phyloP scores from a whole-genome alignment of 805 yeast genomes.

The Phaffomyces thermotolerans region DNA sequence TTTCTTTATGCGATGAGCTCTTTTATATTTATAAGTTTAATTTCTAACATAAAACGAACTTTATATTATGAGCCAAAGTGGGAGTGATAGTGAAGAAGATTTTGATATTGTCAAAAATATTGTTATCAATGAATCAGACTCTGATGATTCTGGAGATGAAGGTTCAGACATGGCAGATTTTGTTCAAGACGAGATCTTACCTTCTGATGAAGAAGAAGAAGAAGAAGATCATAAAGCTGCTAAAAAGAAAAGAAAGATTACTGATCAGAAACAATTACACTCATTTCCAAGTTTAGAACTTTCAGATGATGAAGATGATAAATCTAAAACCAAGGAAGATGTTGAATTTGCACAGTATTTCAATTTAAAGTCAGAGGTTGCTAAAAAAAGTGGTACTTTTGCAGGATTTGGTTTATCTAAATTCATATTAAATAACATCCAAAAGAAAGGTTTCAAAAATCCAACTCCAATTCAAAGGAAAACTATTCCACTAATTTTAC shows the following conservation, averaged over 20 bases:
- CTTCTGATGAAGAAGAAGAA: constrained; percentile 40
- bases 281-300: constrained; percentile 46
- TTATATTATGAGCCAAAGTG: constrained; percentile 5
- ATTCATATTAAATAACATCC: constrained; percentile 57
- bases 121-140: constrained; percentile 38
- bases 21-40: not conserved
- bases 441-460: constrained; percentile 80
- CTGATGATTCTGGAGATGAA: constrained; percentile 28
- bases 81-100: constrained; percentile 35
- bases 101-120: constrained; percentile 59
- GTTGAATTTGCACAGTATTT: constrained; percentile 42
- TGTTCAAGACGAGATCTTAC: constrained; percentile 48
- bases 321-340: constrained; percentile 30
- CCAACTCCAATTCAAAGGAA: constrained; percentile 98
- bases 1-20: constrained; percentile 4
- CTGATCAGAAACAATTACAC: constrained; percentile 6
- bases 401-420: constrained; percentile 86
- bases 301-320: constrained; percentile 41
- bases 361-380: constrained; percentile 38
- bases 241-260: constrained; percentile 21
- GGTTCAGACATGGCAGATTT: constrained; percentile 24
- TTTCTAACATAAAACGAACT: too few relatives aligned
- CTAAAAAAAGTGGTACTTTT: constrained; percentile 74
- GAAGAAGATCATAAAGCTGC: constrained; percentile 6
- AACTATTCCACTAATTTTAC: constrained; percentile 84